Evolutionary conservation across 2,329 filamentous ascomycete species (phyloP).

Genomic region (Stromatinia cepivora): DNA sequence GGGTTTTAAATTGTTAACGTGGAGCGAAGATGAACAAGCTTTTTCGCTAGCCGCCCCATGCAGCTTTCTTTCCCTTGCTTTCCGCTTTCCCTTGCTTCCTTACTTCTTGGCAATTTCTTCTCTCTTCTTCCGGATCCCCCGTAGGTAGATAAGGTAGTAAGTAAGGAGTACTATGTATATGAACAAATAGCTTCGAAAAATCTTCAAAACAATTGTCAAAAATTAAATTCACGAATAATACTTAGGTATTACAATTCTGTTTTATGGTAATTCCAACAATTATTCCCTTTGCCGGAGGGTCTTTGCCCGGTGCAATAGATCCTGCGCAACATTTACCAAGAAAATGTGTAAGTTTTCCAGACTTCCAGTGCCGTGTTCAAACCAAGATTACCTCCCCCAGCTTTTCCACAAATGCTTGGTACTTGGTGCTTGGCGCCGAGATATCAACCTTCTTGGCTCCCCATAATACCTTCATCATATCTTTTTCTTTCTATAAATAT

Average conservation of each 20-base stretch:
- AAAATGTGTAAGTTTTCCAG: slow-evolving; percentile 17
- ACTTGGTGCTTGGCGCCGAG: slow-evolving; percentile 27
- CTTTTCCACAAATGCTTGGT: neutral
- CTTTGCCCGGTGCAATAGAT: slow-evolving; percentile 19
- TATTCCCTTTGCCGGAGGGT: neutral
- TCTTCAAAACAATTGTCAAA: neutral
- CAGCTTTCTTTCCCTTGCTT: neutral
- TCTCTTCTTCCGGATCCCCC: neutral
- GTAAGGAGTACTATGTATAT: neutral
- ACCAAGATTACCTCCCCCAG: slow-evolving; percentile 11
- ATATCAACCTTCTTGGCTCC: slow-evolving; percentile 26
- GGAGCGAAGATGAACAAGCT: slow-evolving; percentile 15
- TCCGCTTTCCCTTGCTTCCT: neutral
- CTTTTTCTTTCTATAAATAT: neutral
- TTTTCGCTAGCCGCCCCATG: neutral
- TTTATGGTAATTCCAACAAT: slow-evolving; percentile 1
- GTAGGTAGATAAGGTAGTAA: too few relatives aligned
- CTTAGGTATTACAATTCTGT: neutral
- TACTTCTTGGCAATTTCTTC: neutral
- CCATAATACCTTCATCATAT: neutral
- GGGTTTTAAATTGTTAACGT: too few relatives aligned
- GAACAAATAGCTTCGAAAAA: neutral
- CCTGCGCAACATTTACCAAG: neutral
- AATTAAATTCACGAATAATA: neutral
- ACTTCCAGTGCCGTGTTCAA: neutral